Percentiles rank a stretch among this genome's conserved stretches.
These are phyloP conservation scores for Amylostereum chailletii DNA, from an alignment of 1,284 basidiomycete genomes.

Conservation along the genomic window DNA sequence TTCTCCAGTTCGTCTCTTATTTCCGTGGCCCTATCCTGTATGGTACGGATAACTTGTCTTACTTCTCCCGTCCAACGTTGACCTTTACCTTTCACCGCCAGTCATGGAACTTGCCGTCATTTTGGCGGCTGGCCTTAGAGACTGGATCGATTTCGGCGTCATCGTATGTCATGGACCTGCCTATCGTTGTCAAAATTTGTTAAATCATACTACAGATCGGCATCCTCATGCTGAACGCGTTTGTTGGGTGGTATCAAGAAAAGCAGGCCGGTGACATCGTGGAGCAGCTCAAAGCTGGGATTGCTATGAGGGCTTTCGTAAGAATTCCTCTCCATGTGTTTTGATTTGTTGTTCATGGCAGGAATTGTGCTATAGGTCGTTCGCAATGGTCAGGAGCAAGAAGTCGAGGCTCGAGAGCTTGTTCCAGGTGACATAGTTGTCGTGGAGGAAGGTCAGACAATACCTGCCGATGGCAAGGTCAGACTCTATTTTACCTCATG, in stretches of 20 bases:
- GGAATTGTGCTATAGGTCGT: constrained; percentile 18
- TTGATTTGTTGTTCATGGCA: neutral
- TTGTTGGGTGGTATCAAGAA: constrained; percentile 51
- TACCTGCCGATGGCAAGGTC: constrained; percentile 39
- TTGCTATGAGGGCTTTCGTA: constrained; percentile 34
- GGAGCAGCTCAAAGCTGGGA: constrained; percentile 45
- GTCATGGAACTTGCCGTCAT: constrained; percentile 48
- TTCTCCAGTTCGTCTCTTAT: constrained; percentile 38
- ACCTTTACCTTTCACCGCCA: neutral
- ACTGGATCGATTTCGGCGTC: constrained; percentile 50
- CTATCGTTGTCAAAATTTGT: neutral
- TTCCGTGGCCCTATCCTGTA: constrained; percentile 42
- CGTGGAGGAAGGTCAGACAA: constrained; percentile 38
- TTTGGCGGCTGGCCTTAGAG: constrained; percentile 41
- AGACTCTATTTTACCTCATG: neutral
- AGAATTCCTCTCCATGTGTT: neutral
- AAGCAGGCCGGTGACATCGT: constrained; percentile 42
- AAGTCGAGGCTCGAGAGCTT: constrained; percentile 42
- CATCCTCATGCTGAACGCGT: constrained; percentile 33
- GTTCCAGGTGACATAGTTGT: constrained; percentile 45
- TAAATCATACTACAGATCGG: constrained; percentile 21
- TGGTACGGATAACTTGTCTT: constrained; percentile 12
- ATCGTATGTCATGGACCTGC: constrained; percentile 24
- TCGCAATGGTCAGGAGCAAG: constrained; percentile 35
- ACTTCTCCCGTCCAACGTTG: neutral